Percentiles rank a stretch among this genome's conserved stretches.
These are phyloP conservation scores for Scleroderma citrinum DNA, from an alignment of 768 basidiomycete genomes.

Conservation along the genomic window DNA sequence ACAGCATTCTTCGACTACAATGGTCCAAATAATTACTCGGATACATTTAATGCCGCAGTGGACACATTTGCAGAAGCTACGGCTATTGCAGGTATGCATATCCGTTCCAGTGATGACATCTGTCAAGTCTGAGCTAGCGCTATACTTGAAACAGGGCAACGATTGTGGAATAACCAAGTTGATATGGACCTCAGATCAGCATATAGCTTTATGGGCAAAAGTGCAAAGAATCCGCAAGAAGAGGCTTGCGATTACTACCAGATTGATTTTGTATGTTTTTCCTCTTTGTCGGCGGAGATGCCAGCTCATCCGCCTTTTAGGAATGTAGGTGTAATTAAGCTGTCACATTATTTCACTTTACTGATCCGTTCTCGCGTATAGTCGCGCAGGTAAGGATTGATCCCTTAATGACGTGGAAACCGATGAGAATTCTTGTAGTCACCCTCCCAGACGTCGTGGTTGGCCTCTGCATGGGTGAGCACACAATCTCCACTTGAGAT, in stretches of 20 bases:
- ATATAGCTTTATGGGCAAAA: conserved; percentile 45
- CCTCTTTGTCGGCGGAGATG: not conserved
- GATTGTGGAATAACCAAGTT: conserved; percentile 39
- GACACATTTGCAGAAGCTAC: not conserved
- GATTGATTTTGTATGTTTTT: conserved; percentile 31
- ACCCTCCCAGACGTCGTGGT: conserved; percentile 57
- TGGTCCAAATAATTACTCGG: not conserved
- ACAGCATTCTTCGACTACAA: not conserved
- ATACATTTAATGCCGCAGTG: not conserved
- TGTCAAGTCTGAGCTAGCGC: too few relatives aligned
- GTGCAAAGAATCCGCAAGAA: conserved; percentile 40
- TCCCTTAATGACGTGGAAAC: not conserved
- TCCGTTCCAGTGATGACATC: too few relatives aligned
- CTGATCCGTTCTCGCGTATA: conserved; percentile 9
- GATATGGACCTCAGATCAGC: conserved; percentile 50
- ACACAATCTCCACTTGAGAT: not conserved
- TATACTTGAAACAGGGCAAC: conserved; percentile 29
- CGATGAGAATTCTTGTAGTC: conserved; percentile 40
- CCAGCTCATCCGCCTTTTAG: conserved; percentile 11
- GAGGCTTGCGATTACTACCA: conserved; percentile 54
- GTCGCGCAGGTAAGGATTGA: conserved; percentile 22
- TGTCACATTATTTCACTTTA: not conserved
- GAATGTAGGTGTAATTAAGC: conserved; percentile 20
- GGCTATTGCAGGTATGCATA: not conserved
- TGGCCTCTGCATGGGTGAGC: conserved; percentile 59